phyloP scores from a whole-genome alignment of 2,329 filamentous ascomycete species.

The Talaromyces sp. region DNA sequence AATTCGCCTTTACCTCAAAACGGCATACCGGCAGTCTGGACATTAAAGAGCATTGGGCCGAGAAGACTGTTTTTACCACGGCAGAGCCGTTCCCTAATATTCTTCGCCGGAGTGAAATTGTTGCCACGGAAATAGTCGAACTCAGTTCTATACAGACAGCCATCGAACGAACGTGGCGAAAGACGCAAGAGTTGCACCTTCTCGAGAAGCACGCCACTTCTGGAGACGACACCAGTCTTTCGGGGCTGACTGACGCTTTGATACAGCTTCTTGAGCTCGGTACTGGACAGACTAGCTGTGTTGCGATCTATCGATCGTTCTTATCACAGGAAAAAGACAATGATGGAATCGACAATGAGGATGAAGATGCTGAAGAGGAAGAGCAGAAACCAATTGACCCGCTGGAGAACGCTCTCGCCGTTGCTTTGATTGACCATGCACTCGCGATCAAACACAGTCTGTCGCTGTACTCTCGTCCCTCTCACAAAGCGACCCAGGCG shows the following conservation, averaged over 20 bases:
- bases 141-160: slow-evolving; percentile 79
- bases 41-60: slow-evolving; percentile 66
- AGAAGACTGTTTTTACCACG: slow-evolving; percentile 80
- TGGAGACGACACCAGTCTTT: slow-evolving; percentile 65
- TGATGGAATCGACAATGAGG: slow-evolving; percentile 42
- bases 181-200: slow-evolving; percentile 75
- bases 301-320: slow-evolving; percentile 71
- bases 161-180: slow-evolving; percentile 81
- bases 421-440: slow-evolving; percentile 83
- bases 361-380: slow-evolving; percentile 46
- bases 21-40: slow-evolving; percentile 64
- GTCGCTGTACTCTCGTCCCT: slow-evolving; percentile 58
- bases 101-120: slow-evolving; percentile 77
- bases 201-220: slow-evolving; percentile 70
- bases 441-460: slow-evolving; percentile 81
- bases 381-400: slow-evolving; percentile 44
- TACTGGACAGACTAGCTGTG: slow-evolving; percentile 66
- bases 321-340: slow-evolving; percentile 51
- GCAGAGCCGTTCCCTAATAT: slow-evolving; percentile 89
- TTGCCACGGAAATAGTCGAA: slow-evolving; percentile 60
- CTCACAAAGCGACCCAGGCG: slow-evolving; percentile 44
- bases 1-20: slow-evolving; percentile 71
- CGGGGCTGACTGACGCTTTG: slow-evolving; percentile 68
- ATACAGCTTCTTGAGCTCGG: slow-evolving; percentile 73
- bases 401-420: slow-evolving; percentile 73